Percentiles rank a stretch among this genome's conserved stretches.
These are phyloP conservation scores for Trichophyton verrucosum DNA, from an alignment of 2,329 filamentous ascomycete genomes.

Conservation along the genomic window DNA sequence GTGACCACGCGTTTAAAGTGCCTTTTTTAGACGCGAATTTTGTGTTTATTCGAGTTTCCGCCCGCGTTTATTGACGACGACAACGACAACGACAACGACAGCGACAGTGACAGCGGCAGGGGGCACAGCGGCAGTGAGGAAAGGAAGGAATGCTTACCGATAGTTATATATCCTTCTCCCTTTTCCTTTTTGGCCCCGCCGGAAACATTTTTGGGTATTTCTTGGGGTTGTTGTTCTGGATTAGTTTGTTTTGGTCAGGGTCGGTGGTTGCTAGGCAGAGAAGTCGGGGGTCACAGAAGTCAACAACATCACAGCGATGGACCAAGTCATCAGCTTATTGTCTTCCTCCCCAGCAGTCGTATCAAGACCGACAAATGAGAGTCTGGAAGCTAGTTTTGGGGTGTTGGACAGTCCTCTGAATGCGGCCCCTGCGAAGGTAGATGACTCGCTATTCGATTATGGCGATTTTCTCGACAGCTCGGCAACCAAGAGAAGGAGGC, in stretches of 20 bases:
- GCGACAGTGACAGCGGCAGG: neutral
- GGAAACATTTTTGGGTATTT: neutral
- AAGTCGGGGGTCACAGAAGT: neutral
- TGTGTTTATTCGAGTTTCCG: neutral
- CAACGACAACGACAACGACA: neutral
- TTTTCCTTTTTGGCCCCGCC: no score
- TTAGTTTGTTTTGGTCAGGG: neutral
- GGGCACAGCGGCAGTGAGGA: no score
- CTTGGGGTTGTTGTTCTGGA: neutral
- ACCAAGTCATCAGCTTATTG: slow-evolving; percentile 29
- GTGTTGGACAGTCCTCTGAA: neutral
- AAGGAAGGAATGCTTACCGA: no score
- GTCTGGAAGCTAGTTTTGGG: neutral
- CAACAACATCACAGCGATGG: slow-evolving; percentile 19
- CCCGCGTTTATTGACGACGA: neutral
- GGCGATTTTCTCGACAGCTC: neutral
- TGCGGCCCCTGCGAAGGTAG: slow-evolving; percentile 4
- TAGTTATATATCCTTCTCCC: no score
- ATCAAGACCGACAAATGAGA: neutral
- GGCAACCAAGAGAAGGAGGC: slow-evolving; percentile 21
- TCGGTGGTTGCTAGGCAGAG: neutral
- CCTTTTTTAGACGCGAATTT: neutral
- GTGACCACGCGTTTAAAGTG: neutral
- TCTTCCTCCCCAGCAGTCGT: slow-evolving; percentile 16
- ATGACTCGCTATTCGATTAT: slow-evolving; percentile 10